Base-by-base conservation (phyloP, 495 filamentous ascomycete species). In the Penicillium odoratum region DNA sequence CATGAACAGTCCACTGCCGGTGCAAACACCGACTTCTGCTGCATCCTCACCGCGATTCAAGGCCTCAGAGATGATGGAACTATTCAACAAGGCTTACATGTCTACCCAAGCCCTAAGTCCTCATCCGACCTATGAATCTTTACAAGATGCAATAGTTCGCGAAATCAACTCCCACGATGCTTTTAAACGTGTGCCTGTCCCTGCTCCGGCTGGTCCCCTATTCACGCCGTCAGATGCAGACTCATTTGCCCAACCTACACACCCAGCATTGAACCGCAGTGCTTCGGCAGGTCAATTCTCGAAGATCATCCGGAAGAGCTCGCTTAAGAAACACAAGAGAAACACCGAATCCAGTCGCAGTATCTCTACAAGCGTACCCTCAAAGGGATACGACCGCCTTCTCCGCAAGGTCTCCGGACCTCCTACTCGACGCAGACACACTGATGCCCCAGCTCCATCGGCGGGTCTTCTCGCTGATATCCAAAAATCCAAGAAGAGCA, bases 131-230 rank as follows among this genome's bases (percentile, higher is more conserved):
- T 77, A 74, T 38, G 77, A 79, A 59, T 71, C 71, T 15, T 61
- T 79, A 9, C 75, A 79, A 53, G 77, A 79, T 62, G 73, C 75
- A 36, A 79, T 79, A 44, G 63, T 79, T 26, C 70, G 77, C 10
- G 77, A 79, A 54, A 76, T 79, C 52, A 79, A 79, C 38, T 79
- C 77, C 3, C 77, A 79, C 47, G 77, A 79, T 42, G 77, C 77
- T 11, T 79, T 79, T 51, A 67, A 61, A 16, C 67, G 67, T 15
- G 70, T 79, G 8, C 71, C 75, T 42, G 42, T 72, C 44, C 70
- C 75, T 16, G 61, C 54, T n/a, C 57, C 62, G 26, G 18, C 21
- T 33, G 76, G 73, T 0, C 69, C 72, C 13, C 68, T 69, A 4
- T 73, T 76, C 47, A 77, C 74, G 1, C 77, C 76, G 11, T 67